Conservation (phyloP, 2,329 filamentous ascomycete species). For the Graphiopsis chlorocephala region DNA sequence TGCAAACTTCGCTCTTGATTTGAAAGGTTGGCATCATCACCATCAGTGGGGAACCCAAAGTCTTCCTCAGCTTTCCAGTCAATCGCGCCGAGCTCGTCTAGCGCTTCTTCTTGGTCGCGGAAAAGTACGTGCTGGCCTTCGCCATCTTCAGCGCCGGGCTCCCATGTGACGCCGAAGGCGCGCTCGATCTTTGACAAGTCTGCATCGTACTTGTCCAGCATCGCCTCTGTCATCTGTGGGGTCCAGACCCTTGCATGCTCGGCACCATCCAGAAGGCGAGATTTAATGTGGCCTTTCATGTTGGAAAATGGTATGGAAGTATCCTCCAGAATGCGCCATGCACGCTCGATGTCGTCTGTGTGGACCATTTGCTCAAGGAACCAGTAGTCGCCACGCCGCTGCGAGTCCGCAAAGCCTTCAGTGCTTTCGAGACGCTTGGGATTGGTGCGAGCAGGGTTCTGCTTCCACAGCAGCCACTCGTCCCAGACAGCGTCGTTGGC, state of each 20-base stretch:
- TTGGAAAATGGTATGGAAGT: slow-evolving; percentile 23
- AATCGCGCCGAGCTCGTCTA: slow-evolving; percentile 28
- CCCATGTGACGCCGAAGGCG: slow-evolving; percentile 33
- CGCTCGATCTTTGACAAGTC: slow-evolving; percentile 33
- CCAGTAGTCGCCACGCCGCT: slow-evolving; percentile 32
- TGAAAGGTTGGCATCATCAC: slow-evolving; percentile 15
- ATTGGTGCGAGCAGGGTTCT: slow-evolving; percentile 20
- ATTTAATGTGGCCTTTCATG: slow-evolving; percentile 23
- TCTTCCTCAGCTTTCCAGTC: slow-evolving; percentile 28
- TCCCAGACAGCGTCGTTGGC: slow-evolving; percentile 30
- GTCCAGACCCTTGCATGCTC: slow-evolving; percentile 28
- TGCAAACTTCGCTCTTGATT: slow-evolving; percentile 23
- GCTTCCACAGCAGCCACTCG: slow-evolving; percentile 36
- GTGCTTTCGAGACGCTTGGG: slow-evolving; percentile 21
- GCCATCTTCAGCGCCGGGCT: slow-evolving; percentile 19
- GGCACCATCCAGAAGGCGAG: slow-evolving; percentile 27
- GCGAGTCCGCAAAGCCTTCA: slow-evolving; percentile 23
- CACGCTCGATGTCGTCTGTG: slow-evolving; percentile 29
- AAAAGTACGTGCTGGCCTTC: slow-evolving; percentile 28
- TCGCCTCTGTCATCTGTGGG: slow-evolving; percentile 26
- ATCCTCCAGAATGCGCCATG: slow-evolving; percentile 32
- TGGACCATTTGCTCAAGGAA: slow-evolving; percentile 35
- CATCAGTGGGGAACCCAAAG: slow-evolving; percentile 30
- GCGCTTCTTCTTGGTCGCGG: slow-evolving; percentile 28
- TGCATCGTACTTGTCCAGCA: slow-evolving; percentile 30